Evolutionary conservation across 805 yeast species (phyloP).

Genomic region (Lipomyces japonicus): DNA sequence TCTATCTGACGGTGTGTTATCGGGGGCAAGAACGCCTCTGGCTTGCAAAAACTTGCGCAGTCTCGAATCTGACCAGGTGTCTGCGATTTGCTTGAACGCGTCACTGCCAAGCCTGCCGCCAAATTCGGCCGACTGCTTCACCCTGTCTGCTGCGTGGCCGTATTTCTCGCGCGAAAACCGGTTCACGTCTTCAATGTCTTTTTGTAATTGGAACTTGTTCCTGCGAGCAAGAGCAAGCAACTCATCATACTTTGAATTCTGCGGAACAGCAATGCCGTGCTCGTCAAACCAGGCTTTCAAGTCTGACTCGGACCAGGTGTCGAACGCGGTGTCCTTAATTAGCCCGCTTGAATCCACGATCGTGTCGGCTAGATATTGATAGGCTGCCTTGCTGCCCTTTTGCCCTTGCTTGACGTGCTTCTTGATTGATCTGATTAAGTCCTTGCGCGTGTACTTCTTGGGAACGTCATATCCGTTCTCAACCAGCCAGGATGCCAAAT

Average conservation of each 20-base stretch:
- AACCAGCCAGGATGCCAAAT: constrained; percentile 24
- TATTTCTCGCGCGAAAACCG: constrained; percentile 16
- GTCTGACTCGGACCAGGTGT: constrained; percentile 43
- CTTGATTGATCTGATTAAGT: constrained; percentile 14
- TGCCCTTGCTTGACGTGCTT: constrained; percentile 7
- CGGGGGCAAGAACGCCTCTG: constrained; percentile 37
- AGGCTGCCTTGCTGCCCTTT: constrained; percentile 16
- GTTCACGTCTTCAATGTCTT: constrained; percentile 30
- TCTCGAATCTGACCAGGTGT: constrained; percentile 38
- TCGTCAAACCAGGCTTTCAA: constrained; percentile 44
- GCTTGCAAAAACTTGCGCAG: constrained; percentile 38
- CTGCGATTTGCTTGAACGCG: constrained; percentile 30
- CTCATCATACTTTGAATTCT: constrained; percentile 17
- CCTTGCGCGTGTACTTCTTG: constrained; percentile 12
- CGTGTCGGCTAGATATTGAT: constrained; percentile 35
- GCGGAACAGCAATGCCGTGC: constrained; percentile 36
- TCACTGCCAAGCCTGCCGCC: constrained; percentile 19
- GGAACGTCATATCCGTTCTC: constrained; percentile 26
- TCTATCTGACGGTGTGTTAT: constrained; percentile 37
- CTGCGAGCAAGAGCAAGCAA: constrained; percentile 32
- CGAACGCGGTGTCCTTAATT: constrained; percentile 40
- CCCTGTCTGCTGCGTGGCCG: constrained; percentile 4
- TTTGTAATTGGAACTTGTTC: constrained; percentile 36
- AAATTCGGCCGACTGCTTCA: constrained; percentile 28
- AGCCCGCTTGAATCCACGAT: constrained; percentile 40